Base-by-base conservation (phyloP, 73 alveolate genomes). In the Paramecium sonneborni region DNA sequence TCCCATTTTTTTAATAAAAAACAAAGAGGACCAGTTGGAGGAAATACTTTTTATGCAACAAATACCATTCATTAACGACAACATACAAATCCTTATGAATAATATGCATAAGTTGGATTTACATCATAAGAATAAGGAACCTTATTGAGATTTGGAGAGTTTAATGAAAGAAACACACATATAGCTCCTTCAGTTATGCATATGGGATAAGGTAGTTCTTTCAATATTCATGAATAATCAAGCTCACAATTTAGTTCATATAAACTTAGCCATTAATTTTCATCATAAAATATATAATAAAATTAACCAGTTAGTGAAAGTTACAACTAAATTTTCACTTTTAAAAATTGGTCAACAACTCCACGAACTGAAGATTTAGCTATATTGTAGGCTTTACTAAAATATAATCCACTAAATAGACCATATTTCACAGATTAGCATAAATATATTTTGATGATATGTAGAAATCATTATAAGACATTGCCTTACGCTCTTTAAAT, bases 351-450 rank as follows among this genome's bases (percentile, higher is more conserved):
- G 92, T 44, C 62, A 88, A 88, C 76, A 11, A 32, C 93, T 48
- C 85, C 95, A 43, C 57, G 70, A 92, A 58, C 92, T 56, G 93
- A 92, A 88, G 95, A 92, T 46, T 46, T 92, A 6, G 93, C 95
- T 34, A 41, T 57, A 18, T 52, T 92, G 8, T 62, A 87, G 37
- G 24, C 67, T 37, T 56, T 92, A 1, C 88, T 92, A 20, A 41
- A 58, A 15, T 37, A 88, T 28, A 93, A 92, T 43, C 95, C 95
- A 3, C 23, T 92, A 76, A 57, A 69, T 44, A 84, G 92, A 6
- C 62, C 82, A 20, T 57, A 18, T 26, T 69, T 57, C 30, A 87
- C 94, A 44, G 85, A 86, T 24, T 70, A 92, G 34, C 94, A 92
- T 43, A 86, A 86, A 39, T 44, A 69, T 32, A 76, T 92, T 0